Evolutionary conservation across 352 stramenopile genomes (phyloP).

Genomic region (Phytophthora palmivora): DNA sequence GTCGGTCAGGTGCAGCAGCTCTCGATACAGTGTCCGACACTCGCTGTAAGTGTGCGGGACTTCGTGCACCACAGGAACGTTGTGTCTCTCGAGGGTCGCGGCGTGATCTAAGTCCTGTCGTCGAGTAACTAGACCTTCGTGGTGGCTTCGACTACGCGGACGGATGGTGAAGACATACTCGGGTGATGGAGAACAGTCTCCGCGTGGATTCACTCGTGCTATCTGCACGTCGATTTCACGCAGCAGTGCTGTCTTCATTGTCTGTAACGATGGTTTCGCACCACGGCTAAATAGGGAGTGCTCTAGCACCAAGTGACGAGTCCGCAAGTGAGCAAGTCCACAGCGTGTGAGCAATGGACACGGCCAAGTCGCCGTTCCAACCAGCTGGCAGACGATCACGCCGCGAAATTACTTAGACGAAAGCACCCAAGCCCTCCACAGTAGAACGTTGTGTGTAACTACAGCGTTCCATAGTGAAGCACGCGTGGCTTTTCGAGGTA

Average conservation of each 20-base stretch:
- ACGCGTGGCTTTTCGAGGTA: constrained; percentile 1
- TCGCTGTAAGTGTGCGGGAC: constrained; percentile 61
- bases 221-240: constrained; percentile 61
- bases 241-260: constrained; percentile 51
- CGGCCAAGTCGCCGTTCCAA: constrained; percentile 11
- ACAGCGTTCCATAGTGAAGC: no score
- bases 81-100: constrained; percentile 12
- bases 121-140: constrained; percentile 8
- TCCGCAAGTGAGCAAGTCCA: no score
- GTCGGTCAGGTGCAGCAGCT: constrained; percentile 51
- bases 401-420: constrained; percentile 1
- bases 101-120: constrained; percentile 39
- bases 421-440: neutral
- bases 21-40: constrained; percentile 54
- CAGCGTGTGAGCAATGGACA: neutral
- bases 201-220: constrained; percentile 40
- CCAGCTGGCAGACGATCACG: constrained; percentile 4
- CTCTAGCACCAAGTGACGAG: neutral
- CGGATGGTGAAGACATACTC: constrained; percentile 64
- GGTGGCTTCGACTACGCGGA: constrained; percentile 20
- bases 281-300: constrained; percentile 17
- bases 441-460: constrained; percentile 1
- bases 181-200: constrained; percentile 26
- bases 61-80: constrained; percentile 45
- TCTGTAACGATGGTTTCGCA: constrained; percentile 12